A percentile compares a stretch with the other conserved stretches of the same genome.
These are phyloP conservation scores for Annulohypoxylon nitens DNA, from an alignment of 495 filamentous ascomycete species.

Conservation along the genomic window DNA sequence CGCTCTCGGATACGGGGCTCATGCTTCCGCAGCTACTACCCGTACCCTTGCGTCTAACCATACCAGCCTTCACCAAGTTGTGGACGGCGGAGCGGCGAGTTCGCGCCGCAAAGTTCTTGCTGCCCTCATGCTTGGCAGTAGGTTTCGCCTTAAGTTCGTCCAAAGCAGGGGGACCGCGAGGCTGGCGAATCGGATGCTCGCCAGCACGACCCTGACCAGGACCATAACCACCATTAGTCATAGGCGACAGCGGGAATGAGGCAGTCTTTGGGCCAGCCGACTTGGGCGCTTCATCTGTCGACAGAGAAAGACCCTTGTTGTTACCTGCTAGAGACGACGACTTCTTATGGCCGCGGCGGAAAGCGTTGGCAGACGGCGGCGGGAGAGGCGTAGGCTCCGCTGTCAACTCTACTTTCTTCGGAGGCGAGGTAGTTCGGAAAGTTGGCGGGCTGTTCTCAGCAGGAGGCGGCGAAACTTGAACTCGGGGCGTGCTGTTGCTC, in stretches of 20 bases:
- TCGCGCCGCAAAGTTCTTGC: constrained; percentile 97
- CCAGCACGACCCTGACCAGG: constrained; percentile 93
- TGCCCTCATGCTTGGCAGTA: constrained; percentile 93
- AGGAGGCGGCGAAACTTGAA: constrained; percentile 85
- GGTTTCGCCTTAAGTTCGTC: constrained; percentile 93
- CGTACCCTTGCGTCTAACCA: constrained; percentile 81
- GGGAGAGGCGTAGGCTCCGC: constrained; percentile 79
- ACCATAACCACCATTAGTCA: constrained; percentile 85
- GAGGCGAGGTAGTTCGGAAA: constrained; percentile 75
- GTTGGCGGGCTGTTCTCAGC: constrained; percentile 63
- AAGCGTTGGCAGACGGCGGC: constrained; percentile 84
- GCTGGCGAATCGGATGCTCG: constrained; percentile 94
- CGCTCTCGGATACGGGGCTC: constrained; percentile 86
- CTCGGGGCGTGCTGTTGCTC: constrained; percentile 64
- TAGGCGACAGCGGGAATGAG: constrained; percentile 82
- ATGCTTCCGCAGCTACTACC: constrained; percentile 78
- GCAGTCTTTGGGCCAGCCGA: constrained; percentile 79
- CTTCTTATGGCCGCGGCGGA: constrained; percentile 94
- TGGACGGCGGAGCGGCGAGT: constrained; percentile 92
- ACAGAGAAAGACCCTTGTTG: constrained; percentile 69
- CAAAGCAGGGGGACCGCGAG: constrained; percentile 89
- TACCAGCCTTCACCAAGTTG: constrained; percentile 89
- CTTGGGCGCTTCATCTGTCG: constrained; percentile 69
- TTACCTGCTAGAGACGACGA: constrained; percentile 79
- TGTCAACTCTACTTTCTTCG: constrained; percentile 71